These are phyloP conservation scores for Malania oleifera DNA, from an alignment of 164 flowering plant genomes.

Conservation along the genomic window DNA sequence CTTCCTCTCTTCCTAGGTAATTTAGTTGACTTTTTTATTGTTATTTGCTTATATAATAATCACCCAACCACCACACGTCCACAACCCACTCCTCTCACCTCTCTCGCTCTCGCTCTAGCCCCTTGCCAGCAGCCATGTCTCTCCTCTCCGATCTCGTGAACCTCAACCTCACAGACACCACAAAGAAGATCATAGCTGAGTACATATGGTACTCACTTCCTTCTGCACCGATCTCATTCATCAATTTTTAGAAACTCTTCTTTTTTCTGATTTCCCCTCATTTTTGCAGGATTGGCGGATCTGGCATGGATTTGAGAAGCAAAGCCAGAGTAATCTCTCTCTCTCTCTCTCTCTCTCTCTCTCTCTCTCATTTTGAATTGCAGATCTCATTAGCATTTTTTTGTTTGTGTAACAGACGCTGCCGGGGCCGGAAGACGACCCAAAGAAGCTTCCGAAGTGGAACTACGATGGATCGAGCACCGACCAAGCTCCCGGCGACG, in stretches of 20 bases:
- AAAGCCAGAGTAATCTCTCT: slow-evolving; percentile 41
- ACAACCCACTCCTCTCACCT: too few species aligned
- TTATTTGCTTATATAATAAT: too few species aligned
- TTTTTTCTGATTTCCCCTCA: too few species aligned
- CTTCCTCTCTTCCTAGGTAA: too few species aligned
- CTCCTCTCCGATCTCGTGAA: slow-evolving; percentile 30
- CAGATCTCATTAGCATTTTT: neutral
- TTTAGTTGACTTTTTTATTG: too few species aligned
- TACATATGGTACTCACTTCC: slow-evolving; percentile 31
- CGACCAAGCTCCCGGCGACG: slow-evolving; percentile 20
- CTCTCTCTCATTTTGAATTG: neutral
- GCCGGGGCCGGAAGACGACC: slow-evolving; percentile 13
- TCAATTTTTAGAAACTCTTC: too few species aligned
- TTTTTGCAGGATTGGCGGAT: slow-evolving; percentile 57
- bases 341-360: neutral
- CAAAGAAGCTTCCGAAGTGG: slow-evolving; percentile 13
- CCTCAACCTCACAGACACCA: slow-evolving; percentile 27
- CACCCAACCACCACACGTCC: too few species aligned
- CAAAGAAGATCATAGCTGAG: slow-evolving; percentile 38
- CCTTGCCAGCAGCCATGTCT: too few species aligned
- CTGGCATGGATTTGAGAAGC: slow-evolving; percentile 66
- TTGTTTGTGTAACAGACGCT: slow-evolving; percentile 6
- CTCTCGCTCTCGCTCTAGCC: too few species aligned
- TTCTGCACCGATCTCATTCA: too few species aligned
- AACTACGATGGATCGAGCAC: slow-evolving; percentile 22